Percentiles rank a stretch among this genome's conserved stretches.
phyloP scores from a whole-genome alignment of 352 stramenopile species.

The Pythium folliculosum region DNA sequence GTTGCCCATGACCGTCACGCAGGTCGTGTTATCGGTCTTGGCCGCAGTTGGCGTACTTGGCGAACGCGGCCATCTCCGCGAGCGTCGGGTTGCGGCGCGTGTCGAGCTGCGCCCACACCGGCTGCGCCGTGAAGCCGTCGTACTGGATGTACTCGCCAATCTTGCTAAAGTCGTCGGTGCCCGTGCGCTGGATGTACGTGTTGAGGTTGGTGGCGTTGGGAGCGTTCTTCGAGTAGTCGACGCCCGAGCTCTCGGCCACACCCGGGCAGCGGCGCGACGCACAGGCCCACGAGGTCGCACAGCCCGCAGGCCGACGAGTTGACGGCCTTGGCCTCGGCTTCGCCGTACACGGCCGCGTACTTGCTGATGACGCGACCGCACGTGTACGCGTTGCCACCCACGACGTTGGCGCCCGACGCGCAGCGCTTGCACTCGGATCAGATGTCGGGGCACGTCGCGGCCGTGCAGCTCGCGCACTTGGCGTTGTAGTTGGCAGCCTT shows the following conservation, averaged over 20 bases:
- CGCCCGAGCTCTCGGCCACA: constrained; percentile 50
- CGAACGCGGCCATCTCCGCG: constrained; percentile 50
- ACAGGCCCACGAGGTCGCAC: constrained; percentile 44
- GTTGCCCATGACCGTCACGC: constrained; percentile 50
- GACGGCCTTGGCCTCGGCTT: constrained; percentile 35
- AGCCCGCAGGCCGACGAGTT: constrained; percentile 40
- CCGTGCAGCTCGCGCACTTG: constrained; percentile 16
- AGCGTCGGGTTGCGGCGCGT: constrained; percentile 59
- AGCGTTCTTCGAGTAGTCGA: constrained; percentile 64
- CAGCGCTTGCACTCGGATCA: constrained; percentile 53
- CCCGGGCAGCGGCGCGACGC: constrained; percentile 54
- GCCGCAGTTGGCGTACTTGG: constrained; percentile 55
- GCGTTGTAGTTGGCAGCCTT: constrained; percentile 38
- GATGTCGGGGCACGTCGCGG: constrained; percentile 41
- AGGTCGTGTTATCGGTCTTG: constrained; percentile 53
- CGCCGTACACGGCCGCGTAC: constrained; percentile 46
- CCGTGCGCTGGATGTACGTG: constrained; percentile 56
- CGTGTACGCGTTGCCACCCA: constrained; percentile 40
- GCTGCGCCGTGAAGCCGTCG: constrained; percentile 41
- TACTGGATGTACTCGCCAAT: constrained; percentile 67
- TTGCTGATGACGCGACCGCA: constrained; percentile 41
- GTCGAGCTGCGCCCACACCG: constrained; percentile 52
- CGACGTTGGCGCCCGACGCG: constrained; percentile 31
- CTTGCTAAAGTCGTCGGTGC: constrained; percentile 54
- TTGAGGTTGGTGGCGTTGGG: constrained; percentile 36